Conservation (phyloP, 306 rosid species). For the Castanospermum australe region DNA sequence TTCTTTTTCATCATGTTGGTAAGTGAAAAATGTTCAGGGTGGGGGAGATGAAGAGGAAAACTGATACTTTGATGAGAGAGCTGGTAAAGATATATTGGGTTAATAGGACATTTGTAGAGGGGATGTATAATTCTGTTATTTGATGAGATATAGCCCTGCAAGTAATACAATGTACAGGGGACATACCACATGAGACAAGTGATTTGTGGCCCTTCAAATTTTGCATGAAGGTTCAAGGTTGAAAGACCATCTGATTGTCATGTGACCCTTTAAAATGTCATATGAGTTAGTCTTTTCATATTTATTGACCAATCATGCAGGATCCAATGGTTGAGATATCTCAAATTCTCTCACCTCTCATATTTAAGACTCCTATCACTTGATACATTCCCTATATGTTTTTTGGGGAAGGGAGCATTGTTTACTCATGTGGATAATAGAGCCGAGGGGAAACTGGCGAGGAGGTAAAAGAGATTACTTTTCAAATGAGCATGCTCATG, state of each 20-base stretch:
- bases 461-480: background rate
- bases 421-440: background rate
- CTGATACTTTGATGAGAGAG: background rate
- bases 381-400: too few relatives aligned
- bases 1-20: background rate
- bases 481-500: conserved; percentile 1
- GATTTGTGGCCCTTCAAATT: background rate
- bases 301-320: too few relatives aligned
- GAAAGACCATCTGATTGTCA: too few relatives aligned
- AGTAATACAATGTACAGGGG: background rate
- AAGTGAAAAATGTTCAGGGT: conserved; percentile 2
- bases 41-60: background rate
- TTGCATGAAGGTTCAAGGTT: background rate
- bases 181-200: background rate
- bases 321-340: too few relatives aligned
- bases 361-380: too few relatives aligned
- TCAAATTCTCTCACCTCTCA: too few relatives aligned
- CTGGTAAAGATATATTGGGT: background rate
- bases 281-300: too few relatives aligned
- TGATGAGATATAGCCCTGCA: background rate
- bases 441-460: background rate
- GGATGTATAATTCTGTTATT: background rate
- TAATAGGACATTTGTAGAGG: background rate
- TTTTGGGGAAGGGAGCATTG: too few relatives aligned
- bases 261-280: too few relatives aligned